phyloP scores from a whole-genome alignment of 2,329 filamentous ascomycete genomes.

The Aureobasidium subglaciale region DNA sequence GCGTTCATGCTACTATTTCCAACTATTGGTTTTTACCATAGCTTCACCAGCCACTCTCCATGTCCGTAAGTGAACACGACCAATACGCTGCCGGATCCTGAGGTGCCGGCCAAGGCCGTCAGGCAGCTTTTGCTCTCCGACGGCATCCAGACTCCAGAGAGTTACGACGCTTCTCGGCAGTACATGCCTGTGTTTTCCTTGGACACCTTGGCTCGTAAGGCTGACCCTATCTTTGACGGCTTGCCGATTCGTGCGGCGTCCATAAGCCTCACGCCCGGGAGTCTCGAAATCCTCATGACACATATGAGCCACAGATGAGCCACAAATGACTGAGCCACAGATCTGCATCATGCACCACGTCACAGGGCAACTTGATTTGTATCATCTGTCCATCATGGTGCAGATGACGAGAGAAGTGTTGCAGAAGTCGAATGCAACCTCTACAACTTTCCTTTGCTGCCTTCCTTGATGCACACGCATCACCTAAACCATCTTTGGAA shows the following conservation, averaged over 20 bases:
- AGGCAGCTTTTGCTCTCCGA: not conserved
- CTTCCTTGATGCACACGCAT: not conserved
- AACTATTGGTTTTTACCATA: not conserved
- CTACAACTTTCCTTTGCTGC: not conserved
- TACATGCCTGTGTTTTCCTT: not conserved
- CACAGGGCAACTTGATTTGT: not conserved
- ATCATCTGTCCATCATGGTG: not conserved
- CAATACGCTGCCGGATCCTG: slow-evolving; percentile 3
- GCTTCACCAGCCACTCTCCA: slow-evolving; percentile 3
- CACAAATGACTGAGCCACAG: too few relatives aligned
- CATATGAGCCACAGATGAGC: not conserved
- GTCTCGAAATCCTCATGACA: not conserved
- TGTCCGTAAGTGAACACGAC: not conserved
- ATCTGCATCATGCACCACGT: not conserved
- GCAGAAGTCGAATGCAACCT: not conserved
- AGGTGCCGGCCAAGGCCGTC: slow-evolving; percentile 6
- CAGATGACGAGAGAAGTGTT: not conserved
- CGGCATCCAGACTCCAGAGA: too few relatives aligned
- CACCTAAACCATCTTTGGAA: not conserved
- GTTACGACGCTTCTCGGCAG: not conserved
- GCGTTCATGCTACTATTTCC: slow-evolving; percentile 6
- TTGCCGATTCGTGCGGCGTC: too few relatives aligned
- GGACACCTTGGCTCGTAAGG: not conserved
- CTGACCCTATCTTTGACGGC: not conserved
- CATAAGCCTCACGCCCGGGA: not conserved